Conservation (phyloP, 768 basidiomycete genomes). For the Boletus subcaerulescens region DNA sequence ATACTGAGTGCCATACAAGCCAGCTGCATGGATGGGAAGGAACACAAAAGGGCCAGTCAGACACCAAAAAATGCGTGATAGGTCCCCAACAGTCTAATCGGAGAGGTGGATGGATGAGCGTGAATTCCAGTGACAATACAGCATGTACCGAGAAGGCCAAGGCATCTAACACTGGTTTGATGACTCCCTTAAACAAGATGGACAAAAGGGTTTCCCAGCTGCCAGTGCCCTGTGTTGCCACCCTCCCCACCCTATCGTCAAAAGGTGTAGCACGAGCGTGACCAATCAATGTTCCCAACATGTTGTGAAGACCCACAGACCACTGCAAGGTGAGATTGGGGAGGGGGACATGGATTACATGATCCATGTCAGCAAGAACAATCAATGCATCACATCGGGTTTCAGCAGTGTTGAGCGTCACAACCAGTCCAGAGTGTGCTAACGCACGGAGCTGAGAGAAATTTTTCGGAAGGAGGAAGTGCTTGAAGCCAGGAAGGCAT, state of each 20-base stretch:
- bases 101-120: background rate
- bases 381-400: slow-evolving; percentile 33
- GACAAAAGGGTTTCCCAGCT: slow-evolving; percentile 2
- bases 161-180: slow-evolving; percentile 2
- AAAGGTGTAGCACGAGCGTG: background rate
- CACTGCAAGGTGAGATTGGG: background rate
- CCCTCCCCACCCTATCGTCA: background rate
- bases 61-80: background rate
- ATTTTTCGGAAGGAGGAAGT: background rate
- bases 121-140: too few relatives aligned
- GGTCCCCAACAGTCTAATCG: background rate
- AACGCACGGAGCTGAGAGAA: background rate
- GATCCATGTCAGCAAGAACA: background rate
- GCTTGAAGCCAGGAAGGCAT: background rate
- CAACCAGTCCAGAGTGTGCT: background rate
- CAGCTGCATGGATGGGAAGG: background rate
- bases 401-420: background rate
- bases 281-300: background rate
- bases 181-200: background rate
- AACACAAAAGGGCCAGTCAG: background rate
- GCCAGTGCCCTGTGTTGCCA: background rate
- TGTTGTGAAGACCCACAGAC: background rate
- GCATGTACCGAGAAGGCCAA: background rate
- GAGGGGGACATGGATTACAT: slow-evolving; percentile 4
- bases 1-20: background rate